Conservation (phyloP, 441 rosid species). For the Hura crepitans region DNA sequence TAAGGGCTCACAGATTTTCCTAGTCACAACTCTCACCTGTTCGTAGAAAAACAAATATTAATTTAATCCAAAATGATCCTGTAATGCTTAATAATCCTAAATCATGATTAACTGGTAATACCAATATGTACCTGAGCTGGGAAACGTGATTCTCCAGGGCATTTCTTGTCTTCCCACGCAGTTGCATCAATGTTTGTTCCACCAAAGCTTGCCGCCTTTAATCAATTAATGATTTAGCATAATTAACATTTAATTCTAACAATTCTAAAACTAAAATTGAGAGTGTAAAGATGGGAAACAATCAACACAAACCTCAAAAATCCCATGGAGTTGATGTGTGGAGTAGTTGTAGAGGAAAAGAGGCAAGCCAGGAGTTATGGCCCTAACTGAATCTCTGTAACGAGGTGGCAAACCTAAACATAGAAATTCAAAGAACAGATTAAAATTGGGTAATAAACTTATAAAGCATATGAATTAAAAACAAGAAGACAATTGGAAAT, state of each 20-base stretch:
- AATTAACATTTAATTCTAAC: not conserved
- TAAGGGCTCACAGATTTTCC: slow-evolving; percentile 76
- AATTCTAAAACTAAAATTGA: not conserved
- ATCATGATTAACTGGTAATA: not conserved
- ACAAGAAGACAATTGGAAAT: no score
- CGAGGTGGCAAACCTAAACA: slow-evolving; percentile 82
- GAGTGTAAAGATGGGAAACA: slow-evolving; percentile 5
- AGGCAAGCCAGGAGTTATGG: slow-evolving; percentile 95
- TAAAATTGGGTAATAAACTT: not conserved
- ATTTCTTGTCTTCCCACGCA: slow-evolving; percentile 97
- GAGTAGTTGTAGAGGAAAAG: slow-evolving; percentile 97
- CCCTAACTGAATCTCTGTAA: slow-evolving; percentile 90
- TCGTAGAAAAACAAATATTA: not conserved
- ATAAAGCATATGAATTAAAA: no score
- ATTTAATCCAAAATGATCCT: not conserved
- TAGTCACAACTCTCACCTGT: slow-evolving; percentile 76
- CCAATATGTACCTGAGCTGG: slow-evolving; percentile 72
- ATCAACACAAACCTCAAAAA: slow-evolving; percentile 58
- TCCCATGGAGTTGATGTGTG: slow-evolving; percentile 95
- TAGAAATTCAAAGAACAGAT: not conserved
- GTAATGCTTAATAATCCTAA: not conserved
- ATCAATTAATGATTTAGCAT: not conserved
- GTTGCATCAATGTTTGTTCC: slow-evolving; percentile 86
- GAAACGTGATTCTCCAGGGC: slow-evolving; percentile 82
- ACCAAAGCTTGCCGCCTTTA: slow-evolving; percentile 85